A percentile compares a stretch with the other conserved stretches of the same genome.
These are phyloP conservation scores for Leptographium galeiforme DNA, from an alignment of 2,329 filamentous ascomycete genomes.

Conservation along the genomic window DNA sequence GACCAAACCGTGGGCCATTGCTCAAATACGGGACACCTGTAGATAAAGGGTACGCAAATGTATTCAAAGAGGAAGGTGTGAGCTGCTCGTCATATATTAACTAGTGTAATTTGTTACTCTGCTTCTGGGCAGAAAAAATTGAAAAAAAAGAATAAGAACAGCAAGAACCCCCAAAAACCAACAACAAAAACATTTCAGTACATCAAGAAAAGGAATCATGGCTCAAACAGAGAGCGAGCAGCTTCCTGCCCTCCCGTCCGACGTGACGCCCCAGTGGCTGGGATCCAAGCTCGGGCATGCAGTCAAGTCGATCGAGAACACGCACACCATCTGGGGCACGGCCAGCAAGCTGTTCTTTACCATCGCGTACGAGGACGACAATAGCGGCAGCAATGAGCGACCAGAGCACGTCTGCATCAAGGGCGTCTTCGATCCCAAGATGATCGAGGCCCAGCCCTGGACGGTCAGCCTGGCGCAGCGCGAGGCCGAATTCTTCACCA, in stretches of 20 bases:
- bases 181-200: not conserved
- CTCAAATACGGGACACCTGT: no score
- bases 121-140: not conserved
- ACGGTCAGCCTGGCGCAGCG: slow-evolving; percentile 16
- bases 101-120: not conserved
- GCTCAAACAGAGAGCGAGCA: not conserved
- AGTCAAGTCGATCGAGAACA: not conserved
- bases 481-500: slow-evolving; percentile 13
- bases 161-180: not conserved
- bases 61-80: no score
- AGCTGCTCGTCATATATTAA: no score
- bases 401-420: slow-evolving; percentile 10
- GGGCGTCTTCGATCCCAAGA: slow-evolving; percentile 47
- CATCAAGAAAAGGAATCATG: not conserved
- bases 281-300: not conserved
- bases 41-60: no score
- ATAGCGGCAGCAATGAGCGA: not conserved
- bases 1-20: no score
- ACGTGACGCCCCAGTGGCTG: not conserved
- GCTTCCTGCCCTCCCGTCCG: not conserved
- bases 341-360: slow-evolving; percentile 1
- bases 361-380: not conserved
- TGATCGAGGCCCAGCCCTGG: slow-evolving; percentile 12
- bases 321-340: not conserved
- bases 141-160: no score